Conservation (phyloP, 371 early-diverging fungal genomes). For the Actinomortierella wolfii region DNA sequence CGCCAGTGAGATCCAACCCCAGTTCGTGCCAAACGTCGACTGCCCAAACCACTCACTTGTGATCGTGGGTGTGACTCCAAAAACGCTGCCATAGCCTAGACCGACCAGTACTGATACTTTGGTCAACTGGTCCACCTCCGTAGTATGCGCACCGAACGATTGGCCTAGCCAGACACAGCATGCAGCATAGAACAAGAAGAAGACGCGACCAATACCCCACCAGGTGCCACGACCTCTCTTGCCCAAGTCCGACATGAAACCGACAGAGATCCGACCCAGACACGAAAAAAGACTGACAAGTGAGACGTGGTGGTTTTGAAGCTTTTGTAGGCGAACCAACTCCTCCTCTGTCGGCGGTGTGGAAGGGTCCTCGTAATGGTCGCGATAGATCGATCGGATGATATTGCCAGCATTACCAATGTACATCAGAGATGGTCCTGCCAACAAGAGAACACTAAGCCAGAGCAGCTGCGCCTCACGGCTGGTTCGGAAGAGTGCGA, state of each 20-base stretch:
- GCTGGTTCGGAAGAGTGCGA: conserved; percentile 33
- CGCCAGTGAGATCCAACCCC: conserved; percentile 49
- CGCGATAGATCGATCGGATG: conserved; percentile 41
- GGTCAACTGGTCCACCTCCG: conserved; percentile 16
- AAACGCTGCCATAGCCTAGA: conserved; percentile 46
- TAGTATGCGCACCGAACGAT: conserved; percentile 22
- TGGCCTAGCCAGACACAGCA: conserved; percentile 39
- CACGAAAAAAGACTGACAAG: conserved; percentile 49
- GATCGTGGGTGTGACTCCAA: conserved; percentile 49
- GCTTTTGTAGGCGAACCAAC: conserved; percentile 26
- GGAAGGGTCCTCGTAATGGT: conserved; percentile 23
- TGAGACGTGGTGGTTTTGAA: conserved; percentile 50
- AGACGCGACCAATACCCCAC: conserved; percentile 36
- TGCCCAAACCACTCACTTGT: conserved; percentile 50
- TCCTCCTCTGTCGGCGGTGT: conserved; percentile 18
- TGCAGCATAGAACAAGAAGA: conserved; percentile 37
- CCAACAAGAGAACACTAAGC: conserved; percentile 28
- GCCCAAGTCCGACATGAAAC: conserved; percentile 47
- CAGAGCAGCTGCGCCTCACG: conserved; percentile 34
- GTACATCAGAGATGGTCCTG: conserved; percentile 58
- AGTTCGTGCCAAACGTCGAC: conserved; percentile 44
- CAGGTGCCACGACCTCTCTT: conserved; percentile 28
- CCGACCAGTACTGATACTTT: conserved; percentile 42
- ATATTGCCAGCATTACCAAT: conserved; percentile 55
- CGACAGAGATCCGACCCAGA: conserved; percentile 44